Conservation (phyloP, 2,329 filamentous ascomycete species). For the Talaromyces marneffei region DNA sequence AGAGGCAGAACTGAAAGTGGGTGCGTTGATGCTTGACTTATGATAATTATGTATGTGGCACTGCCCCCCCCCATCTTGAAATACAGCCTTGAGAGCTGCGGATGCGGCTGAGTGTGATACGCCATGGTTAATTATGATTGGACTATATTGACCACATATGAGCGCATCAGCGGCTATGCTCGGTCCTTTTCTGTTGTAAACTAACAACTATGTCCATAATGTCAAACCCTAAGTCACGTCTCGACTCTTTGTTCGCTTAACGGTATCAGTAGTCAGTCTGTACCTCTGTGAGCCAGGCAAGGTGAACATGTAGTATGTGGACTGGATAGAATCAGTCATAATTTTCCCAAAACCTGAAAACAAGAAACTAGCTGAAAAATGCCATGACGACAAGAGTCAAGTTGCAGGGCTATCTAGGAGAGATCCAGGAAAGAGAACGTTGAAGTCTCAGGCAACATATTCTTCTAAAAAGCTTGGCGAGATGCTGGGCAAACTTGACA, state of each 20-base stretch:
- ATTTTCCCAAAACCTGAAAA: neutral
- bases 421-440: neutral
- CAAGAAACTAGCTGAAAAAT: neutral
- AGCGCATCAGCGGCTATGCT: neutral
- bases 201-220: neutral
- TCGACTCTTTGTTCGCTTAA: neutral
- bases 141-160: neutral
- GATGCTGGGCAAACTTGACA: too few species aligned
- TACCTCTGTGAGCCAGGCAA: neutral
- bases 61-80: neutral
- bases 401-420: neutral
- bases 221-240: neutral
- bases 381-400: neutral
- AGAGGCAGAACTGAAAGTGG: neutral
- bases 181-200: neutral
- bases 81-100: neutral
- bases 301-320: neutral
- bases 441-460: neutral
- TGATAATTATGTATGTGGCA: neutral
- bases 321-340: neutral
- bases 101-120: neutral
- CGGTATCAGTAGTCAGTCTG: neutral
- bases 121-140: neutral
- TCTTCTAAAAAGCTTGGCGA: neutral
- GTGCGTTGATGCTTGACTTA: neutral